phyloP scores from a whole-genome alignment of 23 red algal genomes.

The Gracilaria gracilis region DNA sequence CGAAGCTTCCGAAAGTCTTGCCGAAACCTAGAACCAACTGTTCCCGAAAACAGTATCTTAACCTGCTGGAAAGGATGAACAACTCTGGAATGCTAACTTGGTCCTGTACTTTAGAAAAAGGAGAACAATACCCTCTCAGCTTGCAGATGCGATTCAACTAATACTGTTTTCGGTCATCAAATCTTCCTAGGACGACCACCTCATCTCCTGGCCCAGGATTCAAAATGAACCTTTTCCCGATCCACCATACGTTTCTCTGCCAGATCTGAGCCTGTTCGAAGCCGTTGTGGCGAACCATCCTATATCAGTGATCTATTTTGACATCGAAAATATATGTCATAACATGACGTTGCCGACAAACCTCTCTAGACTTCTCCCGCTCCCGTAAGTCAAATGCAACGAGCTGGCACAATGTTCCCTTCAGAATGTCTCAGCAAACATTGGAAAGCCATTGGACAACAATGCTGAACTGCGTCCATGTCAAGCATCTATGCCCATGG shows the following conservation, averaged over 20 bases:
- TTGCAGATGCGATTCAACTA: not conserved
- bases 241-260: not conserved
- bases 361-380: not conserved
- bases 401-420: not conserved
- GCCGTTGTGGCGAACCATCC: not conserved
- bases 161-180: not conserved
- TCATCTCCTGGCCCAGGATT: not conserved
- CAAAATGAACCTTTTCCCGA: not conserved
- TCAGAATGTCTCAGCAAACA: not conserved
- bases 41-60: no score
- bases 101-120: no score
- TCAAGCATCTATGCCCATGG: not conserved
- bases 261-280: not conserved
- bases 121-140: not conserved
- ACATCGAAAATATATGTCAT: not conserved
- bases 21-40: no score
- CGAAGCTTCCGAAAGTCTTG: no score
- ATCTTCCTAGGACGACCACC: not conserved
- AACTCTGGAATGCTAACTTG: no score
- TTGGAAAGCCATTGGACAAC: not conserved
- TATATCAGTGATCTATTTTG: not conserved
- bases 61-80: no score
- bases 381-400: not conserved
- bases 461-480: not conserved
- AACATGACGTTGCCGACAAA: not conserved